These are phyloP conservation scores for Umbelopsis sp. DNA, from an alignment of 192 early-diverging fungal species.

Conservation along the genomic window DNA sequence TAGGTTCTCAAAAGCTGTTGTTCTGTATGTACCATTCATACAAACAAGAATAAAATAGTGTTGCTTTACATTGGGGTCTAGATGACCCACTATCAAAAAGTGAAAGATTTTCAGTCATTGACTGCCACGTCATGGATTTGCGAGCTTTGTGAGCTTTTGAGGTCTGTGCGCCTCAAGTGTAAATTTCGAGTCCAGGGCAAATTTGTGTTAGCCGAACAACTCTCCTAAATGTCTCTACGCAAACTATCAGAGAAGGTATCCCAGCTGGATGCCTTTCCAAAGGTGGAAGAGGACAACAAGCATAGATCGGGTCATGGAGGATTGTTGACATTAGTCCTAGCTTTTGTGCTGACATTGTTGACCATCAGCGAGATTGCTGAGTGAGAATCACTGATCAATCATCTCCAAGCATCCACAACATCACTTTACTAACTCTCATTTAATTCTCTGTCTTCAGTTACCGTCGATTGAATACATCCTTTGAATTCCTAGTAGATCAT, in stretches of 20 bases:
- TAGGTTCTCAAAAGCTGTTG: too few relatives aligned
- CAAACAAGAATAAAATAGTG: neutral
- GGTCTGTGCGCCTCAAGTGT: neutral
- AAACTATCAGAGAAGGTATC: slow-evolving; percentile 16
- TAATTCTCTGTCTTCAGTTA: slow-evolving; percentile 23
- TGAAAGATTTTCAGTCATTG: neutral
- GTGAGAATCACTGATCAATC: slow-evolving; percentile 42
- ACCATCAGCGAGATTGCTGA: slow-evolving; percentile 68
- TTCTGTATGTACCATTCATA: too few relatives aligned
- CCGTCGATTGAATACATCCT: slow-evolving; percentile 57
- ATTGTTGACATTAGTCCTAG: slow-evolving; percentile 70
- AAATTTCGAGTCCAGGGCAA: neutral
- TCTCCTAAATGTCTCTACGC: slow-evolving; percentile 17
- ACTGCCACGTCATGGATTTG: slow-evolving; percentile 1
- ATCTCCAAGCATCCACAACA: neutral
- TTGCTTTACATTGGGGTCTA: neutral
- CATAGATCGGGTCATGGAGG: slow-evolving; percentile 73
- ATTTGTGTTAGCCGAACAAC: neutral
- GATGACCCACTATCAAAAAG: neutral
- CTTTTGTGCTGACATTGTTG: slow-evolving; percentile 67
- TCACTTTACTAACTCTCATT: neutral
- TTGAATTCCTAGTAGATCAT: slow-evolving; percentile 82
- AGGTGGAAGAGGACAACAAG: slow-evolving; percentile 82
- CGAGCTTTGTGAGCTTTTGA: neutral
- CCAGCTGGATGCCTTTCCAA: slow-evolving; percentile 83